phyloP scores from a whole-genome alignment of 2,329 filamentous ascomycete species.

The Cercospora brassicicola region DNA sequence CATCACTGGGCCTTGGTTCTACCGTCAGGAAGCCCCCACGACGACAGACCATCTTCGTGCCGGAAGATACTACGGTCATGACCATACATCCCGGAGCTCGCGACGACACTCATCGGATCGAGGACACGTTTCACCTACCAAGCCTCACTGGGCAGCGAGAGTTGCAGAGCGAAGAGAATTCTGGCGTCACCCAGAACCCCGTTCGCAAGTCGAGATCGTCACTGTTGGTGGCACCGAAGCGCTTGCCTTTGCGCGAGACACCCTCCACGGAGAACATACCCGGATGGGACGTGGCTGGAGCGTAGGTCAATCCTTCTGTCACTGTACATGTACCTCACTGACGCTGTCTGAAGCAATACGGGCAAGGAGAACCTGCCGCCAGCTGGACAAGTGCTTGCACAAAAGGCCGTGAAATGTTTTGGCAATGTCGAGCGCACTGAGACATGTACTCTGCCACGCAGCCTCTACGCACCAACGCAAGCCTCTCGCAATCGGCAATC shows the following conservation, averaged over 20 bases:
- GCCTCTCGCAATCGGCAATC: constrained; percentile 28
- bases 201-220: constrained; percentile 43
- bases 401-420: constrained; percentile 9
- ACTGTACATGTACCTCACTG: not conserved
- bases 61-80: constrained; percentile 54
- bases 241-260: constrained; percentile 51
- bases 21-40: constrained; percentile 41
- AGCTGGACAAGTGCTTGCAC: constrained; percentile 30
- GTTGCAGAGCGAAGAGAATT: not conserved
- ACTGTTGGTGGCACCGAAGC: constrained; percentile 50
- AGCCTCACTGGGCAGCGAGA: not conserved
- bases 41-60: constrained; percentile 53
- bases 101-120: constrained; percentile 32
- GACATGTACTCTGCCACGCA: constrained; percentile 3
- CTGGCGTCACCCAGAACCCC: constrained; percentile 8
- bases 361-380: constrained; percentile 66
- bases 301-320: constrained; percentile 6
- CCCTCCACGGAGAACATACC: constrained; percentile 12
- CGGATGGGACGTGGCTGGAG: constrained; percentile 49
- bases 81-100: constrained; percentile 53
- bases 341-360: constrained; percentile 43
- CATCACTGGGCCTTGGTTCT: not conserved
- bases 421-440: not conserved
- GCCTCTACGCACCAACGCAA: constrained; percentile 28
- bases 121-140: constrained; percentile 36